Conservation (phyloP, 345 rosid species). For the Raphanus sativus region DNA sequence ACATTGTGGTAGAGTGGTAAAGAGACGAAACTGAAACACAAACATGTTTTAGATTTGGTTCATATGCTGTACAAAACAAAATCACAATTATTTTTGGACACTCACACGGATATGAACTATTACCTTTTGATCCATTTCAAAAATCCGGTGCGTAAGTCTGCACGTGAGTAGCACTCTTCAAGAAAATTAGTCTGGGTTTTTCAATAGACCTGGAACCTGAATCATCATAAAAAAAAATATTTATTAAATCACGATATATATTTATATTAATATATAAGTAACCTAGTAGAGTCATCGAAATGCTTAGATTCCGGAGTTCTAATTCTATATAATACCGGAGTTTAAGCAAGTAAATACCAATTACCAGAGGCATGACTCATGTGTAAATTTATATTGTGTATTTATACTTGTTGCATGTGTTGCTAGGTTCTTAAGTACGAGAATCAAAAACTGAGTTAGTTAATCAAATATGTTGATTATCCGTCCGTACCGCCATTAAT, state of each 20-base stretch:
- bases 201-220: too few relatives aligned
- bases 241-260: not conserved
- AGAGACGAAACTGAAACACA: too few relatives aligned
- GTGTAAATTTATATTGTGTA: not conserved
- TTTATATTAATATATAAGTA: not conserved
- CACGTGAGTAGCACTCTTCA: too few relatives aligned
- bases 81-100: too few relatives aligned
- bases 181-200: too few relatives aligned
- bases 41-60: too few relatives aligned
- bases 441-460: constrained; percentile 6
- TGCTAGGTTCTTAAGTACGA: constrained; percentile 21
- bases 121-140: too few relatives aligned
- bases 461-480: constrained; percentile 26
- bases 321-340: not conserved
- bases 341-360: not conserved
- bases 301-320: not conserved
- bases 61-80: too few relatives aligned
- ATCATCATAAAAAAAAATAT: too few relatives aligned
- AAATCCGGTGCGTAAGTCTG: too few relatives aligned
- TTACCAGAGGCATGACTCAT: not conserved
- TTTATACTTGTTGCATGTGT: constrained; percentile 13
- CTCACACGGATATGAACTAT: too few relatives aligned
- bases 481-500: constrained; percentile 24
- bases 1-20: too few relatives aligned
- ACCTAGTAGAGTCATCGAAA: not conserved